Evolutionary conservation across 2,329 filamentous ascomycete species (phyloP).

Genomic region (Sporothrix pseudoabietina): DNA sequence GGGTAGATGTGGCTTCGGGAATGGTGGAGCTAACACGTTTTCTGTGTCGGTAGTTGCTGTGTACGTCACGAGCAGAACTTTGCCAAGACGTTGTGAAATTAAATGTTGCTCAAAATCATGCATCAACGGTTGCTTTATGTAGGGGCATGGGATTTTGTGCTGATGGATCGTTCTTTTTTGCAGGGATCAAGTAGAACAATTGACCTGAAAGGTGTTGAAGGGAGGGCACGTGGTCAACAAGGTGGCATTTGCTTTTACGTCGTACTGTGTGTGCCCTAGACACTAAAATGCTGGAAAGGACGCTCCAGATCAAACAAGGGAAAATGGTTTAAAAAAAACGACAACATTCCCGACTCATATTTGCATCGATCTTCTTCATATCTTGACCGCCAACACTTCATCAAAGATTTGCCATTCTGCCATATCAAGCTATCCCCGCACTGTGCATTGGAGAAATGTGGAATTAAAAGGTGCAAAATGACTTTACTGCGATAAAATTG

Average conservation of each 20-base stretch:
- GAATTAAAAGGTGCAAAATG: neutral
- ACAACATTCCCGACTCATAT: too few species aligned
- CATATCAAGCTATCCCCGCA: too few species aligned
- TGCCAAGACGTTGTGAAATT: slow-evolving; percentile 17
- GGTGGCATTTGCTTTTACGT: neutral
- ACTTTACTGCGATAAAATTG: neutral
- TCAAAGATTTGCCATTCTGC: too few species aligned
- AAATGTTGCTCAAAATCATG: neutral
- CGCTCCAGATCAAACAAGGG: too few species aligned
- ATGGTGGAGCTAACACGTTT: slow-evolving; percentile 8
- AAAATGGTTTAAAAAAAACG: too few species aligned
- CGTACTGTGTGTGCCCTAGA: neutral
- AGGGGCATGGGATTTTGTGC: neutral
- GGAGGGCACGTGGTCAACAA: neutral
- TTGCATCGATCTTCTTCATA: too few species aligned
- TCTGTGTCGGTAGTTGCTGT: neutral
- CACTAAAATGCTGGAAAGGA: too few species aligned
- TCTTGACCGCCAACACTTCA: too few species aligned
- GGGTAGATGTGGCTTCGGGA: neutral
- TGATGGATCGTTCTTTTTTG: neutral
- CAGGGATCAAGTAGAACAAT: slow-evolving; percentile 5
- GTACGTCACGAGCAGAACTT: neutral
- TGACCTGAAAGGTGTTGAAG: neutral
- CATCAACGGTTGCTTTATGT: neutral
- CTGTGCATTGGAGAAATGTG: neutral